Percentiles rank a stretch among this genome's conserved stretches.
These are phyloP conservation scores for Xylaria venustula DNA, from an alignment of 495 filamentous ascomycete genomes.

Conservation along the genomic window DNA sequence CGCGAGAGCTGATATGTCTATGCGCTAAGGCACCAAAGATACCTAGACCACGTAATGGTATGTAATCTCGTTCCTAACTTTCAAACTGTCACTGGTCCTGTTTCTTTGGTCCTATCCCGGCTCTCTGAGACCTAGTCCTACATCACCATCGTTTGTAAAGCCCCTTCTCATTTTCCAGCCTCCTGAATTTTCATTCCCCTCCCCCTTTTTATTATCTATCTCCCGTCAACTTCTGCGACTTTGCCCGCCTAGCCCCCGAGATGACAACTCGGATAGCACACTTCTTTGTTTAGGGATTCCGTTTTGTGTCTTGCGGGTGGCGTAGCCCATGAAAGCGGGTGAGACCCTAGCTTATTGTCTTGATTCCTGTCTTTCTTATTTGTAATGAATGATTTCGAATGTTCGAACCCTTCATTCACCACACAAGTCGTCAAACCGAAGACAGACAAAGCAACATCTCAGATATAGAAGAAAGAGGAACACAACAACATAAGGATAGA, in stretches of 20 bases:
- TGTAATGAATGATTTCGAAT: conserved; percentile 8
- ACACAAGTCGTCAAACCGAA: conserved; percentile 4
- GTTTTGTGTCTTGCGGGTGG: conserved; percentile 11
- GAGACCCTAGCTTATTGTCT: conserved; percentile 25
- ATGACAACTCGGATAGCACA: conserved; percentile 14
- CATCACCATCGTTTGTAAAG: conserved; percentile 4
- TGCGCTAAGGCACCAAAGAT: conserved; percentile 94
- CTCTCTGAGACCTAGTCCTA: conserved; percentile 14
- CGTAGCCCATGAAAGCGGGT: conserved; percentile 26
- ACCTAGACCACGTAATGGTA: conserved; percentile 92
- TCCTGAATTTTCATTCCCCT: background rate
- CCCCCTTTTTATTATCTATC: background rate
- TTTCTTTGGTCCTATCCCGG: conserved; percentile 18
- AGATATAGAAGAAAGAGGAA: background rate
- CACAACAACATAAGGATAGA: background rate
- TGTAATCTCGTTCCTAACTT: conserved; percentile 38
- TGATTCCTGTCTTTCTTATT: conserved; percentile 11
- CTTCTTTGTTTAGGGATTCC: conserved; percentile 17
- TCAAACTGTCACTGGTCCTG: conserved; percentile 10
- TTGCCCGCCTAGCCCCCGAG: background rate
- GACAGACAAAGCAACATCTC: background rate
- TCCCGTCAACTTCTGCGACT: background rate
- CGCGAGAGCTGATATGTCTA: conserved; percentile 67
- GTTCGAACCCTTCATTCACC: conserved; percentile 6
- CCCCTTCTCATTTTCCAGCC: conserved; percentile 9